Evolutionary conservation across 2,329 filamentous ascomycete species (phyloP).

Genomic region (Aschersonia sp.): DNA sequence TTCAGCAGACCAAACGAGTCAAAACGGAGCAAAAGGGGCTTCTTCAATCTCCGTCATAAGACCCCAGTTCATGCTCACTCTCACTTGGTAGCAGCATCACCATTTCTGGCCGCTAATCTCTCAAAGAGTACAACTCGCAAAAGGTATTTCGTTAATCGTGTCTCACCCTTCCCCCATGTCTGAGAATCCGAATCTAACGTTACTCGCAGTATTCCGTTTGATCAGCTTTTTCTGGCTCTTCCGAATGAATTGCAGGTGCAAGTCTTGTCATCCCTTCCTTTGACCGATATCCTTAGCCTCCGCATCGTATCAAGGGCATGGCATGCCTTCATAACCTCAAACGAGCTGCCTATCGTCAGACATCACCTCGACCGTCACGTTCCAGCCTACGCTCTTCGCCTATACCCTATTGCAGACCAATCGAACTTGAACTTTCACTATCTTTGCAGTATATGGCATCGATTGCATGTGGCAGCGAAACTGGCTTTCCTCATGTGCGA

Average conservation of each 20-base stretch:
- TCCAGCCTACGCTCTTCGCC: constrained; percentile 42
- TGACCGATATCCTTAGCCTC: constrained; percentile 45
- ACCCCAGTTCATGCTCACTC: constrained; percentile 20
- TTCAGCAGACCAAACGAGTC: constrained; percentile 14
- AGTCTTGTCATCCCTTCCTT: constrained; percentile 43
- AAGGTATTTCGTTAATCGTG: constrained; percentile 12
- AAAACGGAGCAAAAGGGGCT: constrained; percentile 27
- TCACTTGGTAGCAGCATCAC: constrained; percentile 7
- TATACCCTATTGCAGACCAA: constrained; percentile 40
- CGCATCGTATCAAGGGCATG: constrained; percentile 43
- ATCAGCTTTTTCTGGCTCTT: constrained; percentile 41
- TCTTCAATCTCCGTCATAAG: constrained; percentile 26
- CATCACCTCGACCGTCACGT: constrained; percentile 46
- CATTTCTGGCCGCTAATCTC: constrained; percentile 3
- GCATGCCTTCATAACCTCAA: constrained; percentile 43
- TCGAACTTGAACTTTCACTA: constrained; percentile 41
- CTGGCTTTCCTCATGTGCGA: constrained; percentile 47
- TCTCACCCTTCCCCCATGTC: too few species aligned
- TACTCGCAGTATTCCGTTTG: constrained; percentile 21
- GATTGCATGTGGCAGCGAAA: constrained; percentile 49
- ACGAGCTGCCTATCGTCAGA: constrained; percentile 46
- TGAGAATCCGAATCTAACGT: too few species aligned
- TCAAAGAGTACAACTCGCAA: constrained; percentile 15
- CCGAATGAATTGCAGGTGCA: constrained; percentile 50
- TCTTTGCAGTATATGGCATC: constrained; percentile 50